Base-by-base conservation (phyloP, 1,139 yeast species). In the Taiozyma sp. region DNA sequence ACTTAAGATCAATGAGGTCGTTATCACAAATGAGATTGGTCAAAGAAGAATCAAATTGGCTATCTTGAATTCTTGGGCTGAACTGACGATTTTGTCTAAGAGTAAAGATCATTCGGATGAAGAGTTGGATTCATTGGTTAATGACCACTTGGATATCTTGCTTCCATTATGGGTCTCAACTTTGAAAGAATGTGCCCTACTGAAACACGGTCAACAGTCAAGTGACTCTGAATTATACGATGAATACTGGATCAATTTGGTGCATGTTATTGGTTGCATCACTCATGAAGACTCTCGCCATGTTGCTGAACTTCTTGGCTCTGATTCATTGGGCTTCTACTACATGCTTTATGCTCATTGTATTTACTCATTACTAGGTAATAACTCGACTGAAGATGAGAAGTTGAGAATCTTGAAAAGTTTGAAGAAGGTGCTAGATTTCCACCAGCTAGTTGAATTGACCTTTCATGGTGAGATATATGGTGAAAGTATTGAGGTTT, bases 51-150 rank as follows among this genome's bases (percentile, higher is more conserved):
- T 62, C n/a, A 84, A 83, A 56, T 70, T 90, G 23, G 80, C 95
- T 0, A 80, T 90, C 42, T 73, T 93, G 55, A 85, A 90, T 56
- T 83, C 96, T 39, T 93, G 99, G 98, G 97, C 98, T 0, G 79
- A 83, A 48, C 70, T 93, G 48, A 82, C 81, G 51, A 78, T 87
- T 36, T 73, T 80, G 30, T 65, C 75, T 4, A 69, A 64, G n/a
- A 71, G 72, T 48, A 67, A 73, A 36, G 57, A 60, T 4, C 75
- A 70, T 38, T 59, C 60, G 16, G 72, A 70, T 36, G 65, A 60
- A 2, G 71, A 69, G 9, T 57, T 77, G n/a, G 57, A 63, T 4
- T 53, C 65, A 2, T 77, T 87, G 14, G 73, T 87, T n/a, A 68
- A 73, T 23, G 83, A 82, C 30, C 85, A 89, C 61, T 75, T 83